Base-by-base conservation (phyloP, 371 early-diverging fungal species). In the Mucor piriformis region DNA sequence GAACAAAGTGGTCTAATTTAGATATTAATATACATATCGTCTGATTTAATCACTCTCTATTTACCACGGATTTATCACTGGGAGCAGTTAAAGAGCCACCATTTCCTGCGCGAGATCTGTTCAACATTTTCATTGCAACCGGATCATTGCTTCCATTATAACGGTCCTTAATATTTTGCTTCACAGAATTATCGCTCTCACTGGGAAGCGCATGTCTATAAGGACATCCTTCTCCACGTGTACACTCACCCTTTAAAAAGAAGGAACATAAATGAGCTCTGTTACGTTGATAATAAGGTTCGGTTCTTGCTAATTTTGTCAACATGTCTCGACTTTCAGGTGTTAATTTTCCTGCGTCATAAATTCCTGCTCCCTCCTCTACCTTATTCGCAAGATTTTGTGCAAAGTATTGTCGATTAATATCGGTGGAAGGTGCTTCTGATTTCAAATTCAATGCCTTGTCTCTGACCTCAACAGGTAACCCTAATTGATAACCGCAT, bases 391-490 rank as follows among this genome's bases (percentile, higher is more conserved):
- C 96, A 60, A 89, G 83, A 54, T 91, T 91, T 50, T 91, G 92
- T 25, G 94, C 85, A 77, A 89, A 93, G 70, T 86, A 94, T 64
- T 95, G 91, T 64, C 92, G 75, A 78, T 97, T 98, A 59, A 93
- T 86, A 49, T 94, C 92, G 3, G 88, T 87, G 29, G 79, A 75
- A 37, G 97, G 96, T 46, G 91, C 90, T 37, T 79, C 80, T 58
- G 90, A 89, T 40, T 87, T 82, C 18, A 91, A 67, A 16, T 88
- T 77, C 35, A 97, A 74, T 8, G 94, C 92, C 3, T 89, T 79
- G 64, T 98, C 99, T 57, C 99, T 83, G 8, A 95, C 98, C 76
- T 95, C 94, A 3, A 92, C 90, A 11, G 97, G 95, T 54, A 97
- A 81, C 18, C 87, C 87, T 87, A n/a, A n/a, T n/a, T n/a, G n/a